A percentile compares a stretch with the other conserved stretches of the same genome.
These are phyloP conservation scores for Salmacisia buchloeana DNA, from an alignment of 1,284 basidiomycete genomes.

Conservation along the genomic window DNA sequence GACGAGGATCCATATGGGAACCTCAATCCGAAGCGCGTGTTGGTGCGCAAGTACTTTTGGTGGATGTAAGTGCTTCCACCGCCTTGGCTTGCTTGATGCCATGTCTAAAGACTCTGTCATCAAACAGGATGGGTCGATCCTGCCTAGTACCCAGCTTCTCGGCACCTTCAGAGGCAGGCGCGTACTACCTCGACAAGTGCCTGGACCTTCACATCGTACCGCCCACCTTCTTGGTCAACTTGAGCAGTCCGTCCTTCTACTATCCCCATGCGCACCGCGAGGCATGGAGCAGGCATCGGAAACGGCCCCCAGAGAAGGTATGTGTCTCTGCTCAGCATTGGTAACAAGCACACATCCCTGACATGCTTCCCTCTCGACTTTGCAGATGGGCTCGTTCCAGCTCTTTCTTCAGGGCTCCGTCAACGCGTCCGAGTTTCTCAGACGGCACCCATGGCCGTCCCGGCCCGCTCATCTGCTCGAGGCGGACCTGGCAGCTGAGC, in stretches of 20 bases:
- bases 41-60: slow-evolving; percentile 48
- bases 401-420: slow-evolving; percentile 77
- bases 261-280: slow-evolving; percentile 40
- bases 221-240: slow-evolving; percentile 71
- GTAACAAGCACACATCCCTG: too few relatives aligned
- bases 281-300: slow-evolving; percentile 24
- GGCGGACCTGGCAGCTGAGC: slow-evolving; percentile 72
- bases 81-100: not conserved
- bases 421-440: slow-evolving; percentile 79
- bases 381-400: slow-evolving; percentile 85
- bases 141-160: slow-evolving; percentile 49
- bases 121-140: slow-evolving; percentile 41
- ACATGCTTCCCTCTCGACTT: too few relatives aligned
- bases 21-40: slow-evolving; percentile 38
- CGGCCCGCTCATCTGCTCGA: slow-evolving; percentile 57
- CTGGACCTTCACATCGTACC: slow-evolving; percentile 76
- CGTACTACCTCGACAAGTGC: slow-evolving; percentile 72
- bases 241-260: slow-evolving; percentile 58
- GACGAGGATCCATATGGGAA: slow-evolving; percentile 50
- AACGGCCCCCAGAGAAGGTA: slow-evolving; percentile 28
- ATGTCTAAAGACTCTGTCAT: not conserved
- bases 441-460: slow-evolving; percentile 79
- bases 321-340: not conserved
- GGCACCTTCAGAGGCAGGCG: slow-evolving; percentile 66
- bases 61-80: slow-evolving; percentile 23